These are phyloP conservation scores for Cutaneotrichosporon sp. DNA, from an alignment of 1,284 basidiomycete genomes.

Conservation along the genomic window DNA sequence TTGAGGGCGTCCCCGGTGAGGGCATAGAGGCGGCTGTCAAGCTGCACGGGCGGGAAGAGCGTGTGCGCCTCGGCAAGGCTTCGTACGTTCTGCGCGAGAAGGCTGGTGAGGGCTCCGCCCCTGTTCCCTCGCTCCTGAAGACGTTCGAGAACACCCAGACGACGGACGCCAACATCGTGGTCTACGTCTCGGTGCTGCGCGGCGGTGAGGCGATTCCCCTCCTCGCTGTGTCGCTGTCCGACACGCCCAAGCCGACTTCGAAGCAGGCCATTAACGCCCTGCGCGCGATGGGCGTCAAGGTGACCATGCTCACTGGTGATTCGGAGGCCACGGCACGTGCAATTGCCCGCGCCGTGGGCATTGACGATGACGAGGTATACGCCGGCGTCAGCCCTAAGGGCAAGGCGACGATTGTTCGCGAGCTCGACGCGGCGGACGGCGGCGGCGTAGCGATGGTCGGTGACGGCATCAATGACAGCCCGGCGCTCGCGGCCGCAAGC, in stretches of 20 bases:
- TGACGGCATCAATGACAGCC: slow-evolving; percentile 98
- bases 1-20: slow-evolving; percentile 85
- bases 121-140: slow-evolving; percentile 62
- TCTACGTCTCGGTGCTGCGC: slow-evolving; percentile 69
- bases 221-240: slow-evolving; percentile 75
- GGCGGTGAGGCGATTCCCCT: slow-evolving; percentile 58
- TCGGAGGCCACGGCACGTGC: slow-evolving; percentile 77
- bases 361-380: slow-evolving; percentile 75
- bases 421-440: slow-evolving; percentile 66
- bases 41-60: slow-evolving; percentile 53
- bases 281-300: slow-evolving; percentile 81
- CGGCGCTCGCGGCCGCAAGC: slow-evolving; percentile 90
- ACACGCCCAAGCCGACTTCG: slow-evolving; percentile 79
- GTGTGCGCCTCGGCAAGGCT: slow-evolving; percentile 71
- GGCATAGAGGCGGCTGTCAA: slow-evolving; percentile 74
- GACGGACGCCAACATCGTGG: slow-evolving; percentile 73
- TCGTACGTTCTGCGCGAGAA: slow-evolving; percentile 60
- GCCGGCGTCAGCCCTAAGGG: slow-evolving; percentile 90
- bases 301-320: slow-evolving; percentile 90
- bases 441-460: slow-evolving; percentile 95
- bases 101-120: slow-evolving; percentile 30
- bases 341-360: slow-evolving; percentile 83
- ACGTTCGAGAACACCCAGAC: slow-evolving; percentile 70
- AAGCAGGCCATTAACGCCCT: slow-evolving; percentile 76
- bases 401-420: slow-evolving; percentile 77